Conservation (phyloP, 228 moss, liverwort and hornwort species). For the Sphagnum fallax region DNA sequence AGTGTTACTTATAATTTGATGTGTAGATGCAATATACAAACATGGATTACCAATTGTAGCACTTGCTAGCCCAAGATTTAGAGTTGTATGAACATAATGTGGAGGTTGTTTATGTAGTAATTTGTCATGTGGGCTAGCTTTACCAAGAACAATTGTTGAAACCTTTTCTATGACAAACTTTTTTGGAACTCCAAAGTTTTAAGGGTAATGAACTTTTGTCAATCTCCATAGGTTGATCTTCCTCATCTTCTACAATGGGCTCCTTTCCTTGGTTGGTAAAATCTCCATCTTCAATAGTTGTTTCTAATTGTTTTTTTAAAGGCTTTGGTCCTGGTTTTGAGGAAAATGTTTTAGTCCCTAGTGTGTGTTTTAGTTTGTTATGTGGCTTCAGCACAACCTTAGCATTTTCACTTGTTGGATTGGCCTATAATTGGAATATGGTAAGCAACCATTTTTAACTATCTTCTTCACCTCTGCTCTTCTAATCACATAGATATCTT, state of each 20-base stretch:
- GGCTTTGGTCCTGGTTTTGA: slow-evolving; percentile 63
- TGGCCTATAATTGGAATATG: slow-evolving; percentile 32
- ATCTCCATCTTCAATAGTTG: slow-evolving; percentile 36
- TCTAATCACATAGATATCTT: too few relatives aligned
- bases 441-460: neutral
- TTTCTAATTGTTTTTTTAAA: slow-evolving; percentile 40
- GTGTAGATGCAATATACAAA: too few relatives aligned
- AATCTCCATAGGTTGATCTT: slow-evolving; percentile 34
- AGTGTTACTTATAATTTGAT: too few relatives aligned
- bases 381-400: slow-evolving; percentile 64
- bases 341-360: slow-evolving; percentile 39
- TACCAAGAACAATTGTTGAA: neutral
- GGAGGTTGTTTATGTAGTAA: slow-evolving; percentile 8
- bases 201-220: slow-evolving; percentile 73
- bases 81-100: slow-evolving; percentile 71
- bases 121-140: too few relatives aligned
- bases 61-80: slow-evolving; percentile 70
- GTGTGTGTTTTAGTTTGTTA: slow-evolving; percentile 59
- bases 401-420: slow-evolving; percentile 43
- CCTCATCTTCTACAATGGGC: slow-evolving; percentile 14
- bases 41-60: slow-evolving; percentile 42
- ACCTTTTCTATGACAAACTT: slow-evolving; percentile 30
- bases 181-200: slow-evolving; percentile 73
- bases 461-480: too few relatives aligned
- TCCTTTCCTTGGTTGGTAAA: slow-evolving; percentile 35